These are phyloP conservation scores for Stachybotrys chartarum DNA, from an alignment of 2,329 filamentous ascomycete genomes.

Conservation along the genomic window DNA sequence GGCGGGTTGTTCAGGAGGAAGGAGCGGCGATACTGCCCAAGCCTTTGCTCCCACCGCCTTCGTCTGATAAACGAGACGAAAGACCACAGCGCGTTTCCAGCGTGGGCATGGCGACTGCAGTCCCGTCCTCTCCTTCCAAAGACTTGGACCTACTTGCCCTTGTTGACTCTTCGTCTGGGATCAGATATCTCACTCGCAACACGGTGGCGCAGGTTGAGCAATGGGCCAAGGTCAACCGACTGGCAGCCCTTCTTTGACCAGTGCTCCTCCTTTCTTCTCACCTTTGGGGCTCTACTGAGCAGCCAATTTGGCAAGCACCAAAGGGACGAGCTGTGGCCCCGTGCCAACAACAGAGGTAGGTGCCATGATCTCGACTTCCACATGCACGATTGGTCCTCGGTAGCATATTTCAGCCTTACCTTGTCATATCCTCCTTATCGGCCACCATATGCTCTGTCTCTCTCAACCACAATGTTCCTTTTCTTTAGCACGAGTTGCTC, in stretches of 20 bases:
- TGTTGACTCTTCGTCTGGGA: too few relatives aligned
- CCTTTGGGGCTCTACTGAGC: too few relatives aligned
- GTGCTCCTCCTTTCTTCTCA: not conserved
- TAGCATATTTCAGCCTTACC: slow-evolving; percentile 1
- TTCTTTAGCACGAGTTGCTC: slow-evolving; percentile 11
- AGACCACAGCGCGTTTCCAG: not conserved
- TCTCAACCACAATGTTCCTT: slow-evolving; percentile 1
- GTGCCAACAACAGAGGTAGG: not conserved
- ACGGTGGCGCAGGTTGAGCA: not conserved
- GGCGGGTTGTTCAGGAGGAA: not conserved
- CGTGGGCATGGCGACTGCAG: not conserved
- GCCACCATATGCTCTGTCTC: slow-evolving; percentile 4
- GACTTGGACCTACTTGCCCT: not conserved
- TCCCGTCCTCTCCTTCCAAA: not conserved
- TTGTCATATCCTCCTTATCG: slow-evolving; percentile 2
- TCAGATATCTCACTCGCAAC: too few relatives aligned
- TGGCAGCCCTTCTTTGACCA: not conserved
- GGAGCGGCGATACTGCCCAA: not conserved
- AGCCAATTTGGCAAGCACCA: not conserved
- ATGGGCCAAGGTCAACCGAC: not conserved
- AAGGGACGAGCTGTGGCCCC: not conserved
- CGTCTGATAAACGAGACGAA: not conserved
- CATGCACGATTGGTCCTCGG: not conserved
- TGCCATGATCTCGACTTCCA: not conserved
- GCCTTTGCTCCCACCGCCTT: not conserved